Conservation (phyloP, 306 rosid genomes). For the Malus sylvestris region DNA sequence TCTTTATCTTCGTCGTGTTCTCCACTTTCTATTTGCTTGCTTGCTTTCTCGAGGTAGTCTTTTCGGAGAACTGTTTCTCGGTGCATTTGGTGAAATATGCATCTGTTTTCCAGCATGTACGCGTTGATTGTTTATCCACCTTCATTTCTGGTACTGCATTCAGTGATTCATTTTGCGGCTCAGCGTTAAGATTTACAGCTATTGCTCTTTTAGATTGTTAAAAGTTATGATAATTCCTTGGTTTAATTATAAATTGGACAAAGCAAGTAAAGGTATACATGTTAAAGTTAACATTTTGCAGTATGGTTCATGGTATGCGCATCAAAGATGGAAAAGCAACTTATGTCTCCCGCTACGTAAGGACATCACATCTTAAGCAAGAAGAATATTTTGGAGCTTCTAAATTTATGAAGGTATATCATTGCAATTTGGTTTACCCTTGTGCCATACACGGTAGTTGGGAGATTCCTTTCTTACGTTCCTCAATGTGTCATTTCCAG, state of each 20-base stretch:
- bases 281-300: constrained; percentile 20
- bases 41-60: too few species aligned
- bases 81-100: neutral
- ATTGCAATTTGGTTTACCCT: neutral
- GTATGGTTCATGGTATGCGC: constrained; percentile 95
- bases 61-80: too few species aligned
- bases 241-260: neutral
- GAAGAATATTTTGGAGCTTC: constrained; percentile 81
- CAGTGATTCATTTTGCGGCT: too few species aligned
- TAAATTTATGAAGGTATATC: constrained; percentile 75
- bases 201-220: neutral
- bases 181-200: too few species aligned
- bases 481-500: constrained; percentile 31
- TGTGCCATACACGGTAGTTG: constrained; percentile 3
- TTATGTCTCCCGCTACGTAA: constrained; percentile 78
- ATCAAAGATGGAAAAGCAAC: constrained; percentile 91
- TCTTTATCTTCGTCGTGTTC: too few species aligned
- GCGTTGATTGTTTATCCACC: neutral
- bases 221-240: neutral
- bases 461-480: constrained; percentile 15
- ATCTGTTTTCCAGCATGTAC: neutral
- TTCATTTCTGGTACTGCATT: neutral
- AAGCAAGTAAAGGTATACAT: neutral
- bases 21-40: too few species aligned
- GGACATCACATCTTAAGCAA: constrained; percentile 83